Conservation (phyloP, 257 asterid species). For the Solanum dulcamara region DNA sequence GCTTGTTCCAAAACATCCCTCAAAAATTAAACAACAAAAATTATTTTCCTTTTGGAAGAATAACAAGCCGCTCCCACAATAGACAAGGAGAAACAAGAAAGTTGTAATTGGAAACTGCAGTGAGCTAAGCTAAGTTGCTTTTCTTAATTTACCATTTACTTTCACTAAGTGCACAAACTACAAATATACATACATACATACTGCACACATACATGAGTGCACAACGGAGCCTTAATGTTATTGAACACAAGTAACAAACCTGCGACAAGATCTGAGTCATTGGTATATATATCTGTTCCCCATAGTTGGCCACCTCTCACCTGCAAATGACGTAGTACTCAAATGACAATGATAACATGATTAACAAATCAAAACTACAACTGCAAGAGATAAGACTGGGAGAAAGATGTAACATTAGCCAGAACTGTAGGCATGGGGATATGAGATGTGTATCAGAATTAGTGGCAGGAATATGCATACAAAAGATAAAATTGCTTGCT, state of each 20-base stretch:
- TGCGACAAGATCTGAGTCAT: conserved; percentile 98
- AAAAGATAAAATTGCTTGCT: not conserved
- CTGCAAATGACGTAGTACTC: conserved; percentile 36
- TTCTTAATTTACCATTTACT: not conserved
- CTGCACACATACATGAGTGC: not conserved
- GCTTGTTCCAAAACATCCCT: not conserved
- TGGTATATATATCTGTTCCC: conserved; percentile 97
- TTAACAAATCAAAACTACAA: not conserved
- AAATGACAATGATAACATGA: conserved; percentile 3
- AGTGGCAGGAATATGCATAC: not conserved
- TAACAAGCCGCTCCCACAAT: not conserved
- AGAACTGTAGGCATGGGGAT: not conserved
- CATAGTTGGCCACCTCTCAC: conserved; percentile 95
- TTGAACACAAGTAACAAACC: conserved; percentile 24
- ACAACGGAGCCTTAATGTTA: not conserved
- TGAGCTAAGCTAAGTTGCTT: not conserved
- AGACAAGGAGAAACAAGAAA: not conserved
- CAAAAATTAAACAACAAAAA: not conserved
- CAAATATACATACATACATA: not conserved
- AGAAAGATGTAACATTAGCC: not conserved
- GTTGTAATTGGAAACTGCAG: not conserved
- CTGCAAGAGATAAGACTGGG: not conserved
- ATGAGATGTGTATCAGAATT: not conserved
- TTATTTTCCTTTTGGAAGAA: not conserved
- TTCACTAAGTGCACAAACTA: not conserved